Base-by-base conservation (phyloP, 495 filamentous ascomycete species). In the Chaetomium fimeti region DNA sequence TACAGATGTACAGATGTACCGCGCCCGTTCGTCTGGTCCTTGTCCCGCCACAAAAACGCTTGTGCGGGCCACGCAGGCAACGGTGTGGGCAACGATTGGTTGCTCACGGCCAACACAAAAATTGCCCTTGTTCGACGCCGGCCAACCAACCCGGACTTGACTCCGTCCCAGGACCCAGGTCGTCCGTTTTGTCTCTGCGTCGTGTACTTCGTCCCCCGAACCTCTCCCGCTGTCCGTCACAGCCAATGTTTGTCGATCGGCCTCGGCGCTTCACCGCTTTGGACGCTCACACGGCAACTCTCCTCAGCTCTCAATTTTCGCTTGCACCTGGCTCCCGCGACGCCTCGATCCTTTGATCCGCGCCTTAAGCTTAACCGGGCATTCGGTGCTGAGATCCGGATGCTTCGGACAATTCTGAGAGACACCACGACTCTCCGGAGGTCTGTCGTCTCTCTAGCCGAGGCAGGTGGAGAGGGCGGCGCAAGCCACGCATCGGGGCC, bases 11-110 rank as follows among this genome's bases (percentile, higher is more conserved):
- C n/a, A n/a, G 45, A 48, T 5, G 40, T 16, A 60, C 42, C 18
- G 27, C 42, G 49, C 57, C 56, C 57, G 57, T 49, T 38, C 57
- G 18, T 36, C 18, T n/a, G 57, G 57, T 36, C 42, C 32, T 47
- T 25, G 12, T 42, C 22, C 45, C 25, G 27, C 57, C 57, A 60
- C 57, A 49, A 60, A 36, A 60, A 48, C 43, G 43, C 36, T 49
- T 18, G n/a, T n/a, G 27, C 45, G 45, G 57, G 43, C 45, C 18
- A 22, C 27, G 56, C 27, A 38, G 0, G 25, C 22, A 60, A 25
- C 45, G 16, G 45, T n/a, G 24, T 5, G 18, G 1, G 5, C 43
- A 15, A 25, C 57, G 13, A 48, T 48, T 47, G 57, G 42, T 42
- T n/a, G 40, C 13, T 9, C 24, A 7, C 54, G 22, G 3, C 36